Base-by-base conservation (phyloP, 805 yeast genomes). In the Zygosaccharomyces kombuchaensis region DNA sequence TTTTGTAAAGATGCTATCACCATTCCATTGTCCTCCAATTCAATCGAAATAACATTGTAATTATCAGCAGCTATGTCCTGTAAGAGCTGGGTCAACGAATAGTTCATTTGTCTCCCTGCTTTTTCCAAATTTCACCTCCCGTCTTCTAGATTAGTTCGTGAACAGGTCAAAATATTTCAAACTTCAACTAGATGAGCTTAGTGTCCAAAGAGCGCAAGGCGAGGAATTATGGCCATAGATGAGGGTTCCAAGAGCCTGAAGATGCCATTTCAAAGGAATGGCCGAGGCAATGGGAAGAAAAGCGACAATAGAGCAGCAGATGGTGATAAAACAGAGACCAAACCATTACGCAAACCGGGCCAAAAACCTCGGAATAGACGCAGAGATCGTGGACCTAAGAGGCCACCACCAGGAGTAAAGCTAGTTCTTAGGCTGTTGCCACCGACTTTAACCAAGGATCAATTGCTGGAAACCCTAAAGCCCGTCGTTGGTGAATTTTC, bases 361-460 rank as follows among this genome's bases (percentile, higher is more conserved):
- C 14, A 23, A 14, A 32, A 25, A 13, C 27, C 12, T 8, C 36
- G 40, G 31, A 30, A 32, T 27, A 47, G 51, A 40, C 34, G 52
- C 14, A 45, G 49, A 32, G 52, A 48, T 31, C 41, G 49, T 19
- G 43, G 52, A 12, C 29, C 31, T 30, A 43, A 39, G 22, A 40
- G 44, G 37, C 45, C 35, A 4, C 40, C 31, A 19, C 29, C 40
- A 2, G 49, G 51, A 3, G 46, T 48, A 22, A 69, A 63, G 47
- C 44, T 71, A 5, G 68, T 70, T 8, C 31, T 75, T 4, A 63
- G 80, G 34, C 50, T 67, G n/a, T 55, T 76, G 32, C 80, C 81
- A 9, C 76, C 80, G 2, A 55, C 60, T 40, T 53, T 70, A 43
- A 59, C 63, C 1, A 65, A 66, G 45, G 60, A 54, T 8, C 66